Percentiles rank a stretch among this genome's conserved stretches.
These are phyloP conservation scores for Amanita rubescens DNA, from an alignment of 768 basidiomycete genomes.

Conservation along the genomic window DNA sequence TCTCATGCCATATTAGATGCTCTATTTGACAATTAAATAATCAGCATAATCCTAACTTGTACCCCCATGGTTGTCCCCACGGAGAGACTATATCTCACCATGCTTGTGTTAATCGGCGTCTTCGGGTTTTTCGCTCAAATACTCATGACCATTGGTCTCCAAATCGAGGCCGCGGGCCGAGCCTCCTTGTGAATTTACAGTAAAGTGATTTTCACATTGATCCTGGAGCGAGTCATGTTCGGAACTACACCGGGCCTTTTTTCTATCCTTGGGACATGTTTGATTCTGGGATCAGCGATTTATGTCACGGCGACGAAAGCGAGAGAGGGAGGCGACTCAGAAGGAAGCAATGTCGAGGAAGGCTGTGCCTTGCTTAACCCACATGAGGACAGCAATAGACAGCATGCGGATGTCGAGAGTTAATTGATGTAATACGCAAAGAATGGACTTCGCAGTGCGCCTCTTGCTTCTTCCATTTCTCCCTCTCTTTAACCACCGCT, in stretches of 20 bases:
- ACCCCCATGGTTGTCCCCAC: constrained; percentile 39
- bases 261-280: not conserved
- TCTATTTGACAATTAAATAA: not conserved
- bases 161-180: constrained; percentile 54
- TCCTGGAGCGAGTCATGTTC: not conserved
- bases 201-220: constrained; percentile 11
- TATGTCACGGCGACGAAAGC: not conserved
- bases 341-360: not conserved
- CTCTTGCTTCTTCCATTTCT: no score
- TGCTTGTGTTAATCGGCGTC: constrained; percentile 45
- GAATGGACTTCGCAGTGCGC: no score
- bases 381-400: no score
- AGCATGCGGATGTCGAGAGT: no score
- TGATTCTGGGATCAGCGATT: not conserved
- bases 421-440: no score
- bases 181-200: constrained; percentile 50
- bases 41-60: constrained; percentile 37
- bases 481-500: no score
- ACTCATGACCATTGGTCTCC: constrained; percentile 35
- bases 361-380: not conserved
- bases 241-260: not conserved
- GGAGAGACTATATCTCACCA: constrained; percentile 31
- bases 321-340: not conserved
- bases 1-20: not conserved
- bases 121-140: constrained; percentile 50